Evolutionary conservation across 345 rosid species (phyloP).

Genomic region (Psidium friedrichsthalianum): DNA sequence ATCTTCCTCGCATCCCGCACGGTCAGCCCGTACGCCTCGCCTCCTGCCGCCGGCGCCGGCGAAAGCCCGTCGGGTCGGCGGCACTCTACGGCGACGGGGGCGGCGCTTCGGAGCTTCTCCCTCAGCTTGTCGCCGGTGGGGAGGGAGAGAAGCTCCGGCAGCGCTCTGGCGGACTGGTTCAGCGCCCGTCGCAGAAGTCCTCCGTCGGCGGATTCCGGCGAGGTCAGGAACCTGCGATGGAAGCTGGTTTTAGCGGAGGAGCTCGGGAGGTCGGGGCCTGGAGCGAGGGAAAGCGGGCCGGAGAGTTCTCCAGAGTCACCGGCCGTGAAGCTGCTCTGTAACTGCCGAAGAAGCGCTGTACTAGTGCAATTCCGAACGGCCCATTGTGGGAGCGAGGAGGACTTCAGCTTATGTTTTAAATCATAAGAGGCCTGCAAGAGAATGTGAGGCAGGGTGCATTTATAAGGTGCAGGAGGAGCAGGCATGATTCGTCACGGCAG

Average conservation of each 20-base stretch:
- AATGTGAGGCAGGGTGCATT: neutral
- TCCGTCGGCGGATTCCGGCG: neutral
- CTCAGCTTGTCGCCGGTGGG: conserved; percentile 1
- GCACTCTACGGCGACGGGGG: conserved; percentile 3
- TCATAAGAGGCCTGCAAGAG: neutral
- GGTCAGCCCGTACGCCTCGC: conserved; percentile 14
- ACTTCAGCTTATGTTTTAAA: neutral
- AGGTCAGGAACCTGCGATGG: neutral
- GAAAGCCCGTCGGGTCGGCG: conserved; percentile 8
- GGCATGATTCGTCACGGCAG: no score
- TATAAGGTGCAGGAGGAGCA: neutral
- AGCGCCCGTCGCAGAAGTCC: neutral
- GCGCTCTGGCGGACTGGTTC: neutral
- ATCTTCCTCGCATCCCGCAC: conserved; percentile 49
- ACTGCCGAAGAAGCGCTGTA: neutral
- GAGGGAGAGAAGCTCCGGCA: neutral
- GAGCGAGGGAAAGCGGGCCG: neutral
- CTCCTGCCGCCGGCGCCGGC: neutral
- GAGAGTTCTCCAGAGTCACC: neutral
- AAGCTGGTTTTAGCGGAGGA: neutral
- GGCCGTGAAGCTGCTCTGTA: neutral
- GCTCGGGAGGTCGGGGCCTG: neutral
- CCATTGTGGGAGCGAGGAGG: neutral
- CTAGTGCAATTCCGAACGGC: neutral
- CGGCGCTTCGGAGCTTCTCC: conserved; percentile 1